Percentiles rank a stretch among this genome's conserved stretches.
Evolutionary conservation across 73 alveolate species (phyloP).

Genomic region (Tetrahymena thermophila): DNA sequence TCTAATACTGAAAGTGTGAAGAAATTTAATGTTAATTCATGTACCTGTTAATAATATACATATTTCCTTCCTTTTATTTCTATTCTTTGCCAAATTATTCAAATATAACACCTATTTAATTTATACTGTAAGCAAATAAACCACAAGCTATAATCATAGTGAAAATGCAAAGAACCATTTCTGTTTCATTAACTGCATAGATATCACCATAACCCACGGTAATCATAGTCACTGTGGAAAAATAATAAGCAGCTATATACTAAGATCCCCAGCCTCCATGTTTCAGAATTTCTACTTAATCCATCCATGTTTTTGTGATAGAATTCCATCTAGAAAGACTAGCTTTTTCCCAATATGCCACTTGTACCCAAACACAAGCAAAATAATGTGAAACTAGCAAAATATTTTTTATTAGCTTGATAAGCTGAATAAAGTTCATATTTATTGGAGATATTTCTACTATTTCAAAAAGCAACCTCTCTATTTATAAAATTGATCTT

Average conservation of each 20-base stretch:
- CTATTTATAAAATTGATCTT: not conserved
- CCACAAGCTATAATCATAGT: not conserved
- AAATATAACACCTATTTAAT: not conserved
- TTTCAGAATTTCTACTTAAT: not conserved
- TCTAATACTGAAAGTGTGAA: slow-evolving; percentile 48
- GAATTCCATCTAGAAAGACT: not conserved
- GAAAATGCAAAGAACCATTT: not conserved
- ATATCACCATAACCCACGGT: slow-evolving; percentile 5
- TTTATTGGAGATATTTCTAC: not conserved
- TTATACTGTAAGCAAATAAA: not conserved
- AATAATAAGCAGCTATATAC: not conserved
- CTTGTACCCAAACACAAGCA: slow-evolving; percentile 31
- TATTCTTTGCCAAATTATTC: slow-evolving; percentile 2
- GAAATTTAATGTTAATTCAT: slow-evolving; percentile 58
- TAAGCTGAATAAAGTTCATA: not conserved
- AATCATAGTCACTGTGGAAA: not conserved
- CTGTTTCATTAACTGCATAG: not conserved
- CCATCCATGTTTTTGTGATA: not conserved
- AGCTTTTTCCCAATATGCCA: not conserved
- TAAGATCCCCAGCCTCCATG: not conserved
- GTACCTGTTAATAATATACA: slow-evolving; percentile 50
- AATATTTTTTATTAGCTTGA: not conserved
- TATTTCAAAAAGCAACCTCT: not conserved
- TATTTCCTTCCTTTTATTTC: slow-evolving; percentile 48
- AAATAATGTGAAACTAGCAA: slow-evolving; percentile 16